Evolutionary conservation across 345 rosid species (phyloP), one percentile per base, ranked within the genome.

Genomic region (Populus ilicifolia): DNA sequence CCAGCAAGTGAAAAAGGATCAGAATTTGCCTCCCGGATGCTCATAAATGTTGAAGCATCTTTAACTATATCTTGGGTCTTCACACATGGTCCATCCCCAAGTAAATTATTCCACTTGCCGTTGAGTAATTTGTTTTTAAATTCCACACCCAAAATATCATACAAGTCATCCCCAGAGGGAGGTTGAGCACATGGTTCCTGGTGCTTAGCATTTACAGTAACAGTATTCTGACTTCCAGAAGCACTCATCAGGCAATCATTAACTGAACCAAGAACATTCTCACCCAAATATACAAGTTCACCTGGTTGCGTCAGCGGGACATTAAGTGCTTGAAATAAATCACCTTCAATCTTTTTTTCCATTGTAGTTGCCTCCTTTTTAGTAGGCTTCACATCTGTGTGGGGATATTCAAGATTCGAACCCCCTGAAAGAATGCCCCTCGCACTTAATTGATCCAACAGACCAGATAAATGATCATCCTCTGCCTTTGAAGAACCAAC

Each of bases 141-240:
- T 85, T 90, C 94, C 25, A 78, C 85, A 48, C 98, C 99, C 80
- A 96, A 83, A 74, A 96, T 79, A 70, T 92, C 97, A 84, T 87
- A 90, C 82, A 96, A 88, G 78, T 91, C 97, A 77, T 92, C 86
- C 66, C 97, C 95, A 38, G 86, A 87, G 23, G 83, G 68, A 75
- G 78, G 75, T 73, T 83, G 89, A n/a, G 78, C 78, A 52, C 79
- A 75, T 48, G 74, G 71, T 79, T 87, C 87, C 35, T 80, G 88
- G 74, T 71, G 78, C 12, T 43, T 77, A 39, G 71, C 69, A 52
- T 75, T 74, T 56, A 72, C 69, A 12, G 80, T 66, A 41, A 56
- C 76, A 18, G 75, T 72, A 78, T 78, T 77, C 16, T 63, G 70
- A 76, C 61, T 77, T 80, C 81, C 87, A 79, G 71, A 74, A 25